Evolutionary conservation across 371 early-diverging fungal genomes (phyloP).

Genomic region (Coemansia sp.): DNA sequence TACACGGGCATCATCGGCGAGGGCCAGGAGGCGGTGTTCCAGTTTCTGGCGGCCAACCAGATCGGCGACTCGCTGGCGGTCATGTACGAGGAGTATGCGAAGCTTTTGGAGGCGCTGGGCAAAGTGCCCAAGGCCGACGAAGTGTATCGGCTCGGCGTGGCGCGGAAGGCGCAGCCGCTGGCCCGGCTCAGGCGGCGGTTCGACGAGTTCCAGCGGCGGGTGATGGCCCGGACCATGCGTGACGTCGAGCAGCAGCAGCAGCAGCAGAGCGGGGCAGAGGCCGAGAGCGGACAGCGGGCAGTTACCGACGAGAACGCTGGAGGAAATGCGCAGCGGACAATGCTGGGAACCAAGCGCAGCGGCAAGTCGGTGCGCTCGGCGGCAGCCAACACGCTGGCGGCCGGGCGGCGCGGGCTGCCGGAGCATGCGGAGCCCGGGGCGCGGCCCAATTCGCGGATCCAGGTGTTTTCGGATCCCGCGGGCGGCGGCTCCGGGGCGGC

Average conservation of each 20-base stretch:
- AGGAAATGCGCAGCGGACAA: constrained; percentile 28
- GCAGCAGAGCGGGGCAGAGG: background rate
- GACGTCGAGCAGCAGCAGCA: constrained; percentile 1
- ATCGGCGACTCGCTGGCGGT: constrained; percentile 69
- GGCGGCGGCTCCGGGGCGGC: constrained; percentile 6
- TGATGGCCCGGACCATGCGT: constrained; percentile 35
- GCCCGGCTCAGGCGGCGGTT: constrained; percentile 55
- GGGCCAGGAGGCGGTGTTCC: constrained; percentile 66
- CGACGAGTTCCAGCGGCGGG: constrained; percentile 55
- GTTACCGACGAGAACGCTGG: constrained; percentile 12
- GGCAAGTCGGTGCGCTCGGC: constrained; percentile 38
- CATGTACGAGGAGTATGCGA: constrained; percentile 80
- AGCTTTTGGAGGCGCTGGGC: constrained; percentile 55
- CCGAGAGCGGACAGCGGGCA: background rate
- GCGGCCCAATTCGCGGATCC: constrained; percentile 36
- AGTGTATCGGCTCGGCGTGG: constrained; percentile 58
- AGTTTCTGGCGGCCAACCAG: constrained; percentile 63
- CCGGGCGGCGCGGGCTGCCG: constrained; percentile 17
- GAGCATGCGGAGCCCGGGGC: background rate
- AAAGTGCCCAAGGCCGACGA: constrained; percentile 61
- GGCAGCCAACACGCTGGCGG: constrained; percentile 40
- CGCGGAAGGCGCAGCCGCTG: constrained; percentile 60
- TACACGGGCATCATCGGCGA: constrained; percentile 58
- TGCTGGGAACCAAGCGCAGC: constrained; percentile 51
- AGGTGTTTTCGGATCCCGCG: constrained; percentile 51